Base-by-base conservation (phyloP, 148 eudicot genomes). In the Salicornia ramosissima region DNA sequence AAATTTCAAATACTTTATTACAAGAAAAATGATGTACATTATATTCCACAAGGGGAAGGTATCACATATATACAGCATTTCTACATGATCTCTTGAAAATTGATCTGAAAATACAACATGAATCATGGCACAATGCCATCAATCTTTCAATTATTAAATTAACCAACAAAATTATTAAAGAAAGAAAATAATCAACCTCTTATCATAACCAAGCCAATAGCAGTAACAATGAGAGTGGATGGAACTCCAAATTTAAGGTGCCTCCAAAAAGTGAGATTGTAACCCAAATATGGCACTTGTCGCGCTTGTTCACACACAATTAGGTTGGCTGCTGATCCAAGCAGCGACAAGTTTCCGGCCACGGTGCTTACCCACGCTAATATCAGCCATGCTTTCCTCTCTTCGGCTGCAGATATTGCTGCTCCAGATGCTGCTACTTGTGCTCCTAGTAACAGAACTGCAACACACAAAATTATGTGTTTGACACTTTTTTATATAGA, bases 281-380 rank as follows among this genome's bases (percentile, higher is more conserved):
- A 92, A 9, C 85, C 85, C 3, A 79, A 62, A 72, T 67, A 79
- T 16, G 86, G 87, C 63, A 94, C 83, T 1, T 82, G 83, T 24
- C 94, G 91, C 80, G 98, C 98, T 79, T 92, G 98, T 80, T 92
- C 96, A 11, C 96, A 92, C 59, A 92, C 94, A 30, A 92, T 92
- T 75, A 92, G 72, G 84, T 92, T 92, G 46, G 98, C 98, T 0
- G 98, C 98, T 21, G 98, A 92, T 51, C 98, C 98, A 52, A 92
- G 57, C 7, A 90, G 83, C 6, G 98, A 83, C 34, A 92, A 79
- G 74, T 92, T 92, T 51, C 98, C 98, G 0, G 98, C 96, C 45
- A 88, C 94, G 0, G 98, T 90, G 80, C 98, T 92, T 13, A 85
- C 96, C 98, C 98, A 92, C 29, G 98, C 98, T 77, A 92, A 79